These are phyloP conservation scores for Penicillium cinerascens DNA, from an alignment of 495 filamentous ascomycete genomes.

Conservation along the genomic window DNA sequence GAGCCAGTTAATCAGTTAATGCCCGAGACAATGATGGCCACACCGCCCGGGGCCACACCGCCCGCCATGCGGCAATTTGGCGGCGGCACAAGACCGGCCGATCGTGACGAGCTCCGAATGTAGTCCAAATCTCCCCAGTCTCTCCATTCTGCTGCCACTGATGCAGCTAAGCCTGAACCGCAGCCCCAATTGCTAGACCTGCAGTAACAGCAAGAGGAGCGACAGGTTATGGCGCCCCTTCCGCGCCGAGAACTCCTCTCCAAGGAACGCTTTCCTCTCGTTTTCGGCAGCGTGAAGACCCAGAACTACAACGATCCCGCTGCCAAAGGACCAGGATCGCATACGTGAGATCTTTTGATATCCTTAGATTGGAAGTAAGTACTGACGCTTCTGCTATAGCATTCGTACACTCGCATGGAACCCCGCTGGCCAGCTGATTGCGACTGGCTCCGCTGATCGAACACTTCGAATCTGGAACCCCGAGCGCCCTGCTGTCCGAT, in stretches of 20 bases:
- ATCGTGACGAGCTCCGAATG: not conserved
- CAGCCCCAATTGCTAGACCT: constrained; percentile 11
- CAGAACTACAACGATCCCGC: constrained; percentile 61
- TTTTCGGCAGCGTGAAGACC: constrained; percentile 56
- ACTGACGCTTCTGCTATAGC: constrained; percentile 25
- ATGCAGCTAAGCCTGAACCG: constrained; percentile 8
- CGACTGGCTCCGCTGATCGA: constrained; percentile 77
- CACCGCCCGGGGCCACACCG: constrained; percentile 9
- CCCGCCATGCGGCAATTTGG: constrained; percentile 4
- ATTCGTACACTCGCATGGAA: constrained; percentile 86
- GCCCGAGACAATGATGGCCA: constrained; percentile 20
- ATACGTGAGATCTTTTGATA: constrained; percentile 41
- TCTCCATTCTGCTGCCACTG: constrained; percentile 8
- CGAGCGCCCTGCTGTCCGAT: constrained; percentile 72
- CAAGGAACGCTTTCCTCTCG: constrained; percentile 59
- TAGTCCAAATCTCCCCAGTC: not conserved
- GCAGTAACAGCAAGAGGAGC: constrained; percentile 15
- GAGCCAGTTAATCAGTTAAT: not conserved
- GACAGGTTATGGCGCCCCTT: constrained; percentile 47
- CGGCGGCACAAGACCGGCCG: not conserved
- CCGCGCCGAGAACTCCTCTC: constrained; percentile 51
- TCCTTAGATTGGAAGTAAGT: not conserved
- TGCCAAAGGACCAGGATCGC: constrained; percentile 48
- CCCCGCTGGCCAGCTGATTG: constrained; percentile 77
- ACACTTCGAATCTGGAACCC: constrained; percentile 91